Evolutionary conservation across 139 green algal genomes (phyloP).

Genomic region (Eudorina sp.): DNA sequence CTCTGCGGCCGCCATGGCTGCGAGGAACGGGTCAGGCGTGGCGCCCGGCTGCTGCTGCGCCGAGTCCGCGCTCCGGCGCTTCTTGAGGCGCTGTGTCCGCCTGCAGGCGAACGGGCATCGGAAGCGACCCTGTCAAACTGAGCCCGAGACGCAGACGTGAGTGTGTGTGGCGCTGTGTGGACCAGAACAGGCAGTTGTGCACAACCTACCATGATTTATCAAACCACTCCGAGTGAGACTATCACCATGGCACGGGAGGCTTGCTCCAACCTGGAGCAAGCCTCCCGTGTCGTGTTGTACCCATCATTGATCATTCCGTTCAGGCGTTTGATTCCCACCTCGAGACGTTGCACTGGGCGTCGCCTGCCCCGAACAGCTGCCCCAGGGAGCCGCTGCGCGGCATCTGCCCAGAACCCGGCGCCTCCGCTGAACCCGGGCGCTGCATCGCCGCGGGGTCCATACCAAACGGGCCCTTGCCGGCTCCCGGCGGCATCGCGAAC

Average conservation of each 20-base stretch:
- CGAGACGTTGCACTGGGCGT: slow-evolving; percentile 19
- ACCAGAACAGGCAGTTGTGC: too few relatives aligned
- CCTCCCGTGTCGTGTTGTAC: too few relatives aligned
- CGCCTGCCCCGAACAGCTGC: neutral
- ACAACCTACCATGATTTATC: too few relatives aligned
- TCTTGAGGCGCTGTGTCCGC: slow-evolving; percentile 45
- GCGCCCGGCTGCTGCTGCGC: neutral
- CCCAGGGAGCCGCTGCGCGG: slow-evolving; percentile 25
- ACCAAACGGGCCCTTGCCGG: neutral
- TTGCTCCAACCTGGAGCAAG: too few relatives aligned
- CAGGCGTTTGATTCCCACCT: too few relatives aligned
- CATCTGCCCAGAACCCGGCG: slow-evolving; percentile 2
- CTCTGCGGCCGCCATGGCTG: neutral
- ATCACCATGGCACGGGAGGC: too few relatives aligned
- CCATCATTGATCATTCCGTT: too few relatives aligned
- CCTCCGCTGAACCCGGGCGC: neutral
- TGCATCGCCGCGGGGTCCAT: neutral
- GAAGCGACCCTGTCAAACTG: too few relatives aligned
- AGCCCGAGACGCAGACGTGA: too few relatives aligned
- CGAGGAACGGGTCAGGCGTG: neutral
- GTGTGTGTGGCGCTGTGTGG: too few relatives aligned
- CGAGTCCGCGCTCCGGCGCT: slow-evolving; percentile 10
- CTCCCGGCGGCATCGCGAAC: neutral
- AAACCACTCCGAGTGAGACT: too few relatives aligned
- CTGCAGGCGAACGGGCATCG: too few relatives aligned